phyloP scores from a whole-genome alignment of 768 basidiomycete species.

The Collybia sp. region DNA sequence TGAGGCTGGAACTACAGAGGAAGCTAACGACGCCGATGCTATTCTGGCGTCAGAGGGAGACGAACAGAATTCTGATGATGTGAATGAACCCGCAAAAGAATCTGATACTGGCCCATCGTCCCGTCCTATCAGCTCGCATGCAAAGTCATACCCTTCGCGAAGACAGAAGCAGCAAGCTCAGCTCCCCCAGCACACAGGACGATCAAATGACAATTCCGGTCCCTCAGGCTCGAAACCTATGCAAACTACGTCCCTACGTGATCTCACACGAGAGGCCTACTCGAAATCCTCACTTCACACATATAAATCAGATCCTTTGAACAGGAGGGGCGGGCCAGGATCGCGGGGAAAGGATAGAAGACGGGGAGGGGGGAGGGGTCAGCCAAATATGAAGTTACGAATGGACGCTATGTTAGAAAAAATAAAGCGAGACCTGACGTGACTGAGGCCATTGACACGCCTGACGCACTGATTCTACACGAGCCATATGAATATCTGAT shows the following conservation, averaged over 20 bases:
- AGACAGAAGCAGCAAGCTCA: background rate
- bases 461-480: constrained; percentile 3
- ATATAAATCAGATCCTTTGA: constrained; percentile 43
- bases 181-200: constrained; percentile 5
- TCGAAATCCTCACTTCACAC: constrained; percentile 52
- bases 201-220: constrained; percentile 11
- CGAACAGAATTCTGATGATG: constrained; percentile 5
- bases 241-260: constrained; percentile 39
- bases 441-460: constrained; percentile 8
- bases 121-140: background rate
- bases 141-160: constrained; percentile 16
- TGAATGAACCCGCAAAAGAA: constrained; percentile 8
- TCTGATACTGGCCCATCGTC: background rate
- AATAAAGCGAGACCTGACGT: constrained; percentile 62
- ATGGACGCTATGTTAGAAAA: constrained; percentile 86
- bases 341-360: constrained; percentile 7
- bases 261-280: constrained; percentile 61
- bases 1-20: constrained; percentile 12
- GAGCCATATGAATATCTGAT: constrained; percentile 9
- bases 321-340: constrained; percentile 18
- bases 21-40: constrained; percentile 8
- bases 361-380: constrained; percentile 31
- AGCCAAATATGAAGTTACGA: constrained; percentile 73
- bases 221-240: constrained; percentile 7
- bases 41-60: constrained; percentile 1